A percentile compares a stretch with the other conserved stretches of the same genome.
These are phyloP conservation scores for Mrakiaceae sp. DNA, from an alignment of 1,284 basidiomycete species.

Conservation along the genomic window DNA sequence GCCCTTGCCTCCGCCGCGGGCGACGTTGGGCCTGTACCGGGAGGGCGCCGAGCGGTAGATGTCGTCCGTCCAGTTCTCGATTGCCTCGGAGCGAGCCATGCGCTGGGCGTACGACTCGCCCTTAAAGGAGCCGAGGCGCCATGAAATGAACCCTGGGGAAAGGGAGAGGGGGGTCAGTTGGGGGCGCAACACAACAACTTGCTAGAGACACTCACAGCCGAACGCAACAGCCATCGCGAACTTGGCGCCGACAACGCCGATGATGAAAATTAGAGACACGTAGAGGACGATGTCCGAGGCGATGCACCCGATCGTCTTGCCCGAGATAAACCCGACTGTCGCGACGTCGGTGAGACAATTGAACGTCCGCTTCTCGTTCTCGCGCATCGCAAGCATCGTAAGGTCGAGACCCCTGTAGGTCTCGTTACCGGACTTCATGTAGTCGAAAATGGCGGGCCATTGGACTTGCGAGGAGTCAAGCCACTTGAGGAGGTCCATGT, in stretches of 20 bases:
- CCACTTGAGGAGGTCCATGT: conserved; percentile 74
- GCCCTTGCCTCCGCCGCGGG: conserved; percentile 39
- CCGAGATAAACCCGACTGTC: conserved; percentile 87
- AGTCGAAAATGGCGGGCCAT: conserved; percentile 71
- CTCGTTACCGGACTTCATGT: conserved; percentile 56
- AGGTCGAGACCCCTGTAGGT: conserved; percentile 74
- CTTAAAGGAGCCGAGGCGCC: conserved; percentile 85
- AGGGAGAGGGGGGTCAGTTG: too few species aligned
- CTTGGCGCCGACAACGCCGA: conserved; percentile 89
- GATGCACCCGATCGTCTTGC: conserved; percentile 86
- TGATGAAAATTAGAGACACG: conserved; percentile 90
- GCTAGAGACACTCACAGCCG: conserved; percentile 53
- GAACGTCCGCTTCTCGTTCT: conserved; percentile 47
- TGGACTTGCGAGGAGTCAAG: conserved; percentile 63
- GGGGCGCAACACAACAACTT: too few species aligned
- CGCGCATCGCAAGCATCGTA: conserved; percentile 27
- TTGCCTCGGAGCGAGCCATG: conserved; percentile 80
- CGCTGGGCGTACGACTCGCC: conserved; percentile 87
- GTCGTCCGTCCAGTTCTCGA: conserved; percentile 93
- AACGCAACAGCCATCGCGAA: conserved; percentile 96
- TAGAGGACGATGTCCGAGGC: conserved; percentile 91
- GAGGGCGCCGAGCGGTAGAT: conserved; percentile 91
- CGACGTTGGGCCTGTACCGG: conserved; percentile 78
- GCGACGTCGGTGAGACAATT: conserved; percentile 77
- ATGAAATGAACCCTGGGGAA: conserved; percentile 63